These are phyloP conservation scores for Stagonosporopsis cucurbitacearum DNA, from an alignment of 2,329 filamentous ascomycete genomes.

Conservation along the genomic window DNA sequence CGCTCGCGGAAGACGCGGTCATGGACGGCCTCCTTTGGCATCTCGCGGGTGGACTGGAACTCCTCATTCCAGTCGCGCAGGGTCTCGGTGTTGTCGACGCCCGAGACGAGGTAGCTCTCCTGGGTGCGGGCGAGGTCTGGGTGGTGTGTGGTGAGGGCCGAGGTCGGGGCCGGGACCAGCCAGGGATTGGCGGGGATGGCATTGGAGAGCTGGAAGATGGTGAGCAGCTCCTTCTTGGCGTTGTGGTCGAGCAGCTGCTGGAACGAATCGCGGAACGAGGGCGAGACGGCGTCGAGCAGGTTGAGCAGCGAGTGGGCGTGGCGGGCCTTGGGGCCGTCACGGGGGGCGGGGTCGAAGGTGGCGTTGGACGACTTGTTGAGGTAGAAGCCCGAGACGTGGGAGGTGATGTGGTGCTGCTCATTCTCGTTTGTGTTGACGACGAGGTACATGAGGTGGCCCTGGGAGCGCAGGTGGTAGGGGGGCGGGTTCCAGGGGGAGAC, in stretches of 20 bases:
- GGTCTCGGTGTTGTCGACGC: slow-evolving; percentile 92
- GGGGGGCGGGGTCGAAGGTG: slow-evolving; percentile 91
- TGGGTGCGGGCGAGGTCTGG: slow-evolving; percentile 88
- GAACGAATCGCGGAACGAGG: slow-evolving; percentile 81
- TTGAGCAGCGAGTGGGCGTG: slow-evolving; percentile 85
- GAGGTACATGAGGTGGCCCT: slow-evolving; percentile 91
- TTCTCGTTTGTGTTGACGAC: slow-evolving; percentile 90
- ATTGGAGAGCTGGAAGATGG: slow-evolving; percentile 95
- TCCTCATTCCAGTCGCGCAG: slow-evolving; percentile 99
- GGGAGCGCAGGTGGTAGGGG: slow-evolving; percentile 86
- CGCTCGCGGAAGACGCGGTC: slow-evolving; percentile 96
- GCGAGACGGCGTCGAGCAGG: slow-evolving; percentile 78
- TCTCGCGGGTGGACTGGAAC: slow-evolving; percentile 93
- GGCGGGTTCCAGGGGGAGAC: slow-evolving; percentile 97
- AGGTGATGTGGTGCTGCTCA: slow-evolving; percentile 92
- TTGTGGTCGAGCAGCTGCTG: slow-evolving; percentile 82
- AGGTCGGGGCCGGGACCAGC: slow-evolving; percentile 76
- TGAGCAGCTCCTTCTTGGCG: slow-evolving; percentile 82
- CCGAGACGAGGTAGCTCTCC: slow-evolving; percentile 88
- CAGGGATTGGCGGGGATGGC: slow-evolving; percentile 91
- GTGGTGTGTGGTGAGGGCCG: slow-evolving; percentile 72
- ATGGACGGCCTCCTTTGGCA: slow-evolving; percentile 91
- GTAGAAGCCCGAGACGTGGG: slow-evolving; percentile 93
- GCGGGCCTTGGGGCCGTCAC: slow-evolving; percentile 76
- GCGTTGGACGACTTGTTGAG: slow-evolving; percentile 95